A percentile compares a stretch with the other conserved stretches of the same genome.
Conservation (phyloP, 2,329 filamentous ascomycete species). For the Chrysoporthe austroafricana region DNA sequence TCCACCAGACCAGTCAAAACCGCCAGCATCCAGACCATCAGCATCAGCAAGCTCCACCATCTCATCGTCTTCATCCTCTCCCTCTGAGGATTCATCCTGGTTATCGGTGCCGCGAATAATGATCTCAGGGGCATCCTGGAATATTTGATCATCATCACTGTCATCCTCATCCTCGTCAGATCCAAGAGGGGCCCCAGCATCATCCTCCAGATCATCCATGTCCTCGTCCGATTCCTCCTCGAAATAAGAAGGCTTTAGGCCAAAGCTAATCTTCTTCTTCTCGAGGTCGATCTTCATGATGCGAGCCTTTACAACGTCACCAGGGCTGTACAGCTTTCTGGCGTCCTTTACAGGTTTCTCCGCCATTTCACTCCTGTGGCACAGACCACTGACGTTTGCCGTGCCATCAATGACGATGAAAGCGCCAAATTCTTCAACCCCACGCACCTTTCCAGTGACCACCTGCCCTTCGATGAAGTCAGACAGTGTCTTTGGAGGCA, state of each 20-base stretch:
- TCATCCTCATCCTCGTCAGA: slow-evolving; percentile 47
- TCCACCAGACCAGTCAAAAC: slow-evolving; percentile 87
- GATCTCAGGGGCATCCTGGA: slow-evolving; percentile 48
- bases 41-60: slow-evolving; percentile 38
- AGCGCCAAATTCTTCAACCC: slow-evolving; percentile 92
- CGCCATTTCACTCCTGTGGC: slow-evolving; percentile 90
- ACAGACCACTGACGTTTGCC: slow-evolving; percentile 87
- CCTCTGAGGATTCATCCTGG: slow-evolving; percentile 36
- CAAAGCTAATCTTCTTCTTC: slow-evolving; percentile 82
- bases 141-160: slow-evolving; percentile 55
- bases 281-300: slow-evolving; percentile 76
- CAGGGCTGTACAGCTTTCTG: slow-evolving; percentile 86
- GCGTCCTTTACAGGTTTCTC: slow-evolving; percentile 82
- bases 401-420: slow-evolving; percentile 91
- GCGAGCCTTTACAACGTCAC: slow-evolving; percentile 91
- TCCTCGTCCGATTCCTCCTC: slow-evolving; percentile 59
- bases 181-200: slow-evolving; percentile 48
- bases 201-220: slow-evolving; percentile 44
- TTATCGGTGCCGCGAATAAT: slow-evolving; percentile 50
- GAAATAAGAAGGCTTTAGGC: slow-evolving; percentile 92
- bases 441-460: slow-evolving; percentile 87
- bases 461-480: slow-evolving; percentile 80
- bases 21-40: slow-evolving; percentile 69
- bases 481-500: slow-evolving; percentile 71
- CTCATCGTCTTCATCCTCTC: slow-evolving; percentile 48